phyloP scores from a whole-genome alignment of 1,284 basidiomycete species.

The Cryptococcus wingfieldii region DNA sequence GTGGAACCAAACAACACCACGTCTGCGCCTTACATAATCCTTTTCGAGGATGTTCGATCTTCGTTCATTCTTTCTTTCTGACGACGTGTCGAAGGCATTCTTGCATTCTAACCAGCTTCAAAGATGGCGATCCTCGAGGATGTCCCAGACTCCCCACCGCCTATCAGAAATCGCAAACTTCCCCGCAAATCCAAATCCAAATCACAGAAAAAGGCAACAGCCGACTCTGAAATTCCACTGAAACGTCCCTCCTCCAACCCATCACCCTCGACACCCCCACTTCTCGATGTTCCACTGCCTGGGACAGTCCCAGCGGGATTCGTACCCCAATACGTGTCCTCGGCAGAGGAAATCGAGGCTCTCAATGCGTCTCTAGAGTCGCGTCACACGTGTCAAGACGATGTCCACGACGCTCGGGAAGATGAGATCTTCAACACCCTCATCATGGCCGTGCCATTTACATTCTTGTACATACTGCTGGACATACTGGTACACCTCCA shows the following conservation, averaged over 20 bases:
- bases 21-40: no score
- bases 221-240: conserved; percentile 5
- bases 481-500: conserved; percentile 44
- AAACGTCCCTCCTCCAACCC: conserved; percentile 3
- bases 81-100: not conserved
- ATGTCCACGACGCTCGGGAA: conserved; percentile 16
- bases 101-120: not conserved
- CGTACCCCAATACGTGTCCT: not conserved
- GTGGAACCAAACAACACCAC: no score
- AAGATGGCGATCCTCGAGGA: conserved; percentile 1
- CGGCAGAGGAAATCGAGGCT: conserved; percentile 3
- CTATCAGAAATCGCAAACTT: no score
- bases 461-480: conserved; percentile 43
- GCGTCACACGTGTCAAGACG: conserved; percentile 1
- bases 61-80: no score
- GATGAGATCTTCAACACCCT: conserved; percentile 47
- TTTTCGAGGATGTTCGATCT: no score
- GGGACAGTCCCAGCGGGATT: not conserved
- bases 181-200: not conserved
- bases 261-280: not conserved
- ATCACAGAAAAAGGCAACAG: not conserved
- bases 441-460: conserved; percentile 44
- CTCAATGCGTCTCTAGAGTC: not conserved
- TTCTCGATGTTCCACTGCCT: not conserved
- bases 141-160: not conserved